These are phyloP conservation scores for Rachicladosporium sp. DNA, from an alignment of 2,329 filamentous ascomycete genomes.

Conservation along the genomic window DNA sequence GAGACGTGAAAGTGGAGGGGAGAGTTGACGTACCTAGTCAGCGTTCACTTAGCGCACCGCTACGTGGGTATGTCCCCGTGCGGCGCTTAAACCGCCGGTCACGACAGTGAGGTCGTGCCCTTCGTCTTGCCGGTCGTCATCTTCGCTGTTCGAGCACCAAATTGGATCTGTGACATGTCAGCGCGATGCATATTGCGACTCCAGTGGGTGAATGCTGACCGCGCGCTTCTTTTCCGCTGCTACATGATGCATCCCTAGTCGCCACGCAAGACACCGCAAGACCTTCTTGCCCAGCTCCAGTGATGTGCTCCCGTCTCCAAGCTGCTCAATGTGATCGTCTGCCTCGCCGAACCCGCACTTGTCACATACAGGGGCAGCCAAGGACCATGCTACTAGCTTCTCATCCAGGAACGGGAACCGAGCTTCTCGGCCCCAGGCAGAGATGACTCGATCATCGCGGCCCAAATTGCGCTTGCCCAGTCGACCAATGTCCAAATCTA, in stretches of 20 bases:
- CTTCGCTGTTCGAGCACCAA: slow-evolving; percentile 32
- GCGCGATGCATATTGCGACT: background rate
- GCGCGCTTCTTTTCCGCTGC: slow-evolving; percentile 88
- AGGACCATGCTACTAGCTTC: slow-evolving; percentile 66
- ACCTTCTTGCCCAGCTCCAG: slow-evolving; percentile 73
- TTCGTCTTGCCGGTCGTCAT: slow-evolving; percentile 39
- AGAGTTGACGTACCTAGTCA: too few species aligned
- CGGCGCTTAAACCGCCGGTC: slow-evolving; percentile 5
- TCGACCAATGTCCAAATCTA: slow-evolving; percentile 71
- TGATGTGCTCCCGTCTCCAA: slow-evolving; percentile 16
- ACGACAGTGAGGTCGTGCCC: slow-evolving; percentile 32
- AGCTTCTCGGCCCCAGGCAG: slow-evolving; percentile 78
- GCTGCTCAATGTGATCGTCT: slow-evolving; percentile 7
- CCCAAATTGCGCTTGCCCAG: slow-evolving; percentile 91
- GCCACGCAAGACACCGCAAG: slow-evolving; percentile 62
- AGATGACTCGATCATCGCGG: slow-evolving; percentile 81
- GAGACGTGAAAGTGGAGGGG: too few species aligned
- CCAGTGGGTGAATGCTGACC: slow-evolving; percentile 36
- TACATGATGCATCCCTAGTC: slow-evolving; percentile 57
- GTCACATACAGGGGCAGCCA: slow-evolving; percentile 60
- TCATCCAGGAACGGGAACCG: slow-evolving; percentile 90
- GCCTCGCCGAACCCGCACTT: slow-evolving; percentile 66
- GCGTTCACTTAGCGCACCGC: too few species aligned
- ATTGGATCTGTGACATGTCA: slow-evolving; percentile 27
- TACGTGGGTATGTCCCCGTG: too few species aligned